Evolutionary conservation across 1,139 yeast genomes (phyloP).

Genomic region (Pichia sp.): DNA sequence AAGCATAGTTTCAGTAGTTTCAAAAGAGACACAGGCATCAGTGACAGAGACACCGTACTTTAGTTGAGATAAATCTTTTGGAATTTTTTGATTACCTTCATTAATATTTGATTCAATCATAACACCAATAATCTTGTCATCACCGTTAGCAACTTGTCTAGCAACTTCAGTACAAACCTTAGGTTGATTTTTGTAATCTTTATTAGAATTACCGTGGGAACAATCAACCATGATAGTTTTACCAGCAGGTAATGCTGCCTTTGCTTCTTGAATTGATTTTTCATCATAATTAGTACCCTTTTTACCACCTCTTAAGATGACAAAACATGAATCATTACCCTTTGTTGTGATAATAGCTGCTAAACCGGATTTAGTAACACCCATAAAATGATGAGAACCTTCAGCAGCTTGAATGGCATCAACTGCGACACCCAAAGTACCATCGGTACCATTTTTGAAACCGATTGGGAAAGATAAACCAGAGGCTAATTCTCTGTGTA

Average conservation of each 20-base stretch:
- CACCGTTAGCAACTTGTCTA: constrained; percentile 77
- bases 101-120: constrained; percentile 93
- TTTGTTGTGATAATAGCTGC: constrained; percentile 95
- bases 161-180: constrained; percentile 74
- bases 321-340: constrained; percentile 85
- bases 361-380: constrained; percentile 92
- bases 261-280: constrained; percentile 67
- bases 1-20: constrained; percentile 75
- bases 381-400: constrained; percentile 91
- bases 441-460: constrained; percentile 97
- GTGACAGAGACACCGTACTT: constrained; percentile 96
- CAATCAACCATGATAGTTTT: constrained; percentile 86
- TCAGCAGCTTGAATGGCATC: constrained; percentile 94
- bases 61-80: constrained; percentile 63
- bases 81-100: constrained; percentile 88
- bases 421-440: constrained; percentile 84
- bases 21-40: constrained; percentile 95
- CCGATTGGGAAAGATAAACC: constrained; percentile 98
- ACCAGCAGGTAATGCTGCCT: constrained; percentile 47
- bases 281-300: constrained; percentile 89
- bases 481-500: constrained; percentile 94
- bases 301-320: constrained; percentile 93
- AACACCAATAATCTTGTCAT: constrained; percentile 74
- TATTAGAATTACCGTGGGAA: constrained; percentile 93
- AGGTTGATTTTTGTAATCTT: constrained; percentile 93